phyloP scores from a whole-genome alignment of 148 eudicot genomes.

The Rhododendron henanense region DNA sequence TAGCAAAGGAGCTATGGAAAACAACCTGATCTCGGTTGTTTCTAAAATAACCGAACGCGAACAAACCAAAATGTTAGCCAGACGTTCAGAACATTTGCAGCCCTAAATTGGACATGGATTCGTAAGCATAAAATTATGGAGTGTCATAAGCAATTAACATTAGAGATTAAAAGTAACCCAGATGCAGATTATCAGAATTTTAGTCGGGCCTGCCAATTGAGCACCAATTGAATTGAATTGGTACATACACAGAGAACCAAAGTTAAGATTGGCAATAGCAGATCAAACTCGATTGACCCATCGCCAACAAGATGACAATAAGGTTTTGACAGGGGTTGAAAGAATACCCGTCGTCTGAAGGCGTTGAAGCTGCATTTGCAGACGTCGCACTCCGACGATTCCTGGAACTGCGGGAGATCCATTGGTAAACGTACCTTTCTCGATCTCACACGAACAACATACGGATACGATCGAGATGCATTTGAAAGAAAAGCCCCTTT shows the following conservation, averaged over 20 bases:
- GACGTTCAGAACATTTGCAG: neutral
- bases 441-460: neutral
- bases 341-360: constrained; percentile 76
- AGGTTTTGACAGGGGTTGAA: neutral
- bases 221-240: neutral
- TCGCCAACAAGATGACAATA: neutral
- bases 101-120: neutral
- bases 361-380: constrained; percentile 92
- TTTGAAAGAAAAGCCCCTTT: neutral
- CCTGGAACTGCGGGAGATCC: constrained; percentile 82
- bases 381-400: constrained; percentile 77
- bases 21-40: neutral
- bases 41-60: neutral
- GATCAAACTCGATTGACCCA: neutral
- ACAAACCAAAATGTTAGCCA: neutral
- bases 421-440: constrained; percentile 12
- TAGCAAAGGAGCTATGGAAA: neutral
- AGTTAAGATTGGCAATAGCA: neutral
- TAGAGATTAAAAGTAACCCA: neutral
- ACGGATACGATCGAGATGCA: neutral
- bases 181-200: neutral
- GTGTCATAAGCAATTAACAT: neutral
- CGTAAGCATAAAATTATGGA: neutral
- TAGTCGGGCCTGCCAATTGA: neutral
- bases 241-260: neutral